These are phyloP conservation scores for Rhodotorula kratochvilovae DNA, from an alignment of 768 basidiomycete species.

Conservation along the genomic window DNA sequence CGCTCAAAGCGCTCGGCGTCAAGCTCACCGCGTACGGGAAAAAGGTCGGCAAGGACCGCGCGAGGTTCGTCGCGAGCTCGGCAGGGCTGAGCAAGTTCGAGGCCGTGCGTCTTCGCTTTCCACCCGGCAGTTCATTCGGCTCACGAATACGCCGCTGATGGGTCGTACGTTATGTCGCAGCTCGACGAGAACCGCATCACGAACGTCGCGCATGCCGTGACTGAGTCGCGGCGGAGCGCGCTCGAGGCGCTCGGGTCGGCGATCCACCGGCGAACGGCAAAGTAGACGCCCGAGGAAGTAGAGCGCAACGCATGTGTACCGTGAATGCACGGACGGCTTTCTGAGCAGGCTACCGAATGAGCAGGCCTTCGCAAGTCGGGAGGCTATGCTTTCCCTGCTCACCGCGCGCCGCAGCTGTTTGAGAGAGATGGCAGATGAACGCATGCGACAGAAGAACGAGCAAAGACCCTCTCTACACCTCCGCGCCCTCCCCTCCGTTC, in stretches of 20 bases:
- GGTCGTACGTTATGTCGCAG: not conserved
- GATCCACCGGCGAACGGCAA: constrained; percentile 24
- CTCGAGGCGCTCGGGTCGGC: constrained; percentile 22
- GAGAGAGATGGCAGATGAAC: too few relatives aligned
- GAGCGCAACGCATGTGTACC: too few relatives aligned
- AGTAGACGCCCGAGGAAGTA: not conserved
- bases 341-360: too few relatives aligned
- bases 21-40: constrained; percentile 34
- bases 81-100: constrained; percentile 6
- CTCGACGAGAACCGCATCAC: constrained; percentile 28
- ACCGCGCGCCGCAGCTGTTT: too few relatives aligned
- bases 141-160: not conserved
- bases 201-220: constrained; percentile 24
- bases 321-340: too few relatives aligned
- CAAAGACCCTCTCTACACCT: too few relatives aligned
- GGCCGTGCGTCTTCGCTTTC: not conserved
- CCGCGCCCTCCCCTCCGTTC: not conserved
- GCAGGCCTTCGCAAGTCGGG: not conserved
- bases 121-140: not conserved
- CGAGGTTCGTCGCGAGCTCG: constrained; percentile 18
- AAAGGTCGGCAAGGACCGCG: constrained; percentile 32
- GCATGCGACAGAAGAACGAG: too few relatives aligned
- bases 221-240: constrained; percentile 23
- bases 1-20: constrained; percentile 14
- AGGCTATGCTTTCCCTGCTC: too few relatives aligned